Evolutionary conservation across 768 basidiomycete genomes (phyloP), one percentile per base, ranked within the genome.

Genomic region (Coprinopsis marcescibilis): DNA sequence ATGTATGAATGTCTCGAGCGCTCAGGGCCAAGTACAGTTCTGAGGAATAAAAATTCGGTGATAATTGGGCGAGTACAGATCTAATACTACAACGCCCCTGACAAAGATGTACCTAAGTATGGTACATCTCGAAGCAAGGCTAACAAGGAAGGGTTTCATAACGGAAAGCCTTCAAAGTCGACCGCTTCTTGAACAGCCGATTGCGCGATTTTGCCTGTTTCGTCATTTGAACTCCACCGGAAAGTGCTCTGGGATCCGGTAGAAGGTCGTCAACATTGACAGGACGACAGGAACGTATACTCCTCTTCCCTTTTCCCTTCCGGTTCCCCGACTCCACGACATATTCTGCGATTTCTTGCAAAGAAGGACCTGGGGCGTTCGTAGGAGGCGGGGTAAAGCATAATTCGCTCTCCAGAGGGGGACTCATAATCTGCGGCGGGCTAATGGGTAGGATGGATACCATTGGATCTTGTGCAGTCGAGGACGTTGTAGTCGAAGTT

Each of bases 371-470:
- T 24, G 50, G 20, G 11, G n/a, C n/a, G n/a, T n/a, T n/a, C n/a
- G 27, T 37, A 45, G 58, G 52, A 1, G 55, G 50, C 2, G 70
- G 66, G 1, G 72, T 71, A 52, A 85, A 84, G 54, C 76, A 79
- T 23, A 85, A 66, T 21, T 70, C 67, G 21, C 67, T 73, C 46
- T 80, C 74, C 46, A 85, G 65, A 1, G 76, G 71, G 1, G 78
- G 76, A 10, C 76, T 82, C 60, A 67, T 77, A 27, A 85, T 60
- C 49, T 70, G 69, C 2, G 78, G 69, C 0, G 83, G 83, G 50
- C 79, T 81, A 20, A 65, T 65, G 0, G 80, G 78, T 2, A 85
- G 67, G 17, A 75, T 53, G 21, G 48, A 49, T 2, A 57, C 51
- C 21, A 20, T 53, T 41, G 27, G 63, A 60, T 19, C 57, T 43